These are phyloP conservation scores for Didymella keratinophila DNA, from an alignment of 2,329 filamentous ascomycete species.

Conservation along the genomic window DNA sequence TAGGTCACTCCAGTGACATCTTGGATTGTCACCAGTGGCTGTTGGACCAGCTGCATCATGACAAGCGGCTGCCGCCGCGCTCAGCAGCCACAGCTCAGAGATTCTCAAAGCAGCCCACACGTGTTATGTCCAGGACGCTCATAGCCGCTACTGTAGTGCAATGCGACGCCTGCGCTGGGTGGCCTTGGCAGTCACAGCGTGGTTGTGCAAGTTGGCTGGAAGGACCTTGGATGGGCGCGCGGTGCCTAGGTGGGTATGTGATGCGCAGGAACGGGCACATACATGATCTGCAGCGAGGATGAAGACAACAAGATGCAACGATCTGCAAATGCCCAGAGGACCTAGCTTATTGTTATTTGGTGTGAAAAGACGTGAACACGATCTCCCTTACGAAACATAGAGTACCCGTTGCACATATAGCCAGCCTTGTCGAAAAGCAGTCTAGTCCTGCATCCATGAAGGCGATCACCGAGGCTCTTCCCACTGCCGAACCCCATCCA, in stretches of 20 bases:
- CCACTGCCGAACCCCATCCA: slow-evolving; percentile 4
- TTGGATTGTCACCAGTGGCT: not conserved
- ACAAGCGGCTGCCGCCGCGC: not conserved
- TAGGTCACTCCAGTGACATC: not conserved
- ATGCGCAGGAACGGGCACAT: not conserved
- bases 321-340: not conserved
- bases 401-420: slow-evolving; percentile 2
- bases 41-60: not conserved
- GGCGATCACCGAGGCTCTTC: slow-evolving; percentile 5
- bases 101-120: not conserved
- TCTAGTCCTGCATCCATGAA: slow-evolving; percentile 4
- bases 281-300: not conserved
- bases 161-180: not conserved
- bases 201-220: not conserved
- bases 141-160: slow-evolving; percentile 1
- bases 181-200: not conserved
- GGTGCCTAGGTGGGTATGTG: not conserved
- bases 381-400: not conserved
- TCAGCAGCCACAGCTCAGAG: not conserved
- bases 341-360: not conserved
- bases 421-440: not conserved
- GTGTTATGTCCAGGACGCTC: not conserved
- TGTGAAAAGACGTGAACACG: not conserved
- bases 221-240: too few relatives aligned
- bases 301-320: too few relatives aligned